Percentiles rank a stretch among this genome's conserved stretches.
Conservation (phyloP, 148 eudicot genomes). For the Spergularia bocconei region DNA sequence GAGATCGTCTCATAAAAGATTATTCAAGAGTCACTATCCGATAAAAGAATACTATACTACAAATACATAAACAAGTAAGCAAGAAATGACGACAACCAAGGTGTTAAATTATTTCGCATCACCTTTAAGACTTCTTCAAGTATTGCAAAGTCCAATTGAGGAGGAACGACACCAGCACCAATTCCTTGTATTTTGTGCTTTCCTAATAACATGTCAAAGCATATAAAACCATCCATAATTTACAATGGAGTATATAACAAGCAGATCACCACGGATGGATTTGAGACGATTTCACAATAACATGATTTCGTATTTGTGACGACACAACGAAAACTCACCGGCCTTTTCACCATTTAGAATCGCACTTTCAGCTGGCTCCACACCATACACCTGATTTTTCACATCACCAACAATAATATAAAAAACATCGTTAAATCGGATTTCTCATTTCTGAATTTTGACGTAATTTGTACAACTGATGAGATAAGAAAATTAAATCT, state of each 20-base stretch:
- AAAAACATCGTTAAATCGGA: too few species aligned
- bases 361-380: slow-evolving; percentile 85
- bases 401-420: too few species aligned
- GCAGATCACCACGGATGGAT: background rate
- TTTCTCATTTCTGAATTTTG: too few species aligned
- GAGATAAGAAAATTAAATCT: slow-evolving; percentile 1
- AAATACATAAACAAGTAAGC: too few species aligned
- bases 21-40: too few species aligned
- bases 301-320: background rate
- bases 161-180: slow-evolving; percentile 70
- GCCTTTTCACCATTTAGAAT: slow-evolving; percentile 75
- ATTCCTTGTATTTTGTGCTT: slow-evolving; percentile 79
- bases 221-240: background rate
- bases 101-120: slow-evolving; percentile 9
- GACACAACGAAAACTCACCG: slow-evolving; percentile 40
- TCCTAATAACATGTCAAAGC: slow-evolving; percentile 31
- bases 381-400: slow-evolving; percentile 57
- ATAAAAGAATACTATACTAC: too few species aligned
- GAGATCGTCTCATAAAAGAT: too few species aligned
- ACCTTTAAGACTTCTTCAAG: slow-evolving; percentile 69
- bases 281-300: background rate
- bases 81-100: background rate
- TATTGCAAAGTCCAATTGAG: slow-evolving; percentile 42
- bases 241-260: too few species aligned
- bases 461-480: too few species aligned